Conservation (phyloP, 2,329 filamentous ascomycete species). For the Exophiala calicioides region DNA sequence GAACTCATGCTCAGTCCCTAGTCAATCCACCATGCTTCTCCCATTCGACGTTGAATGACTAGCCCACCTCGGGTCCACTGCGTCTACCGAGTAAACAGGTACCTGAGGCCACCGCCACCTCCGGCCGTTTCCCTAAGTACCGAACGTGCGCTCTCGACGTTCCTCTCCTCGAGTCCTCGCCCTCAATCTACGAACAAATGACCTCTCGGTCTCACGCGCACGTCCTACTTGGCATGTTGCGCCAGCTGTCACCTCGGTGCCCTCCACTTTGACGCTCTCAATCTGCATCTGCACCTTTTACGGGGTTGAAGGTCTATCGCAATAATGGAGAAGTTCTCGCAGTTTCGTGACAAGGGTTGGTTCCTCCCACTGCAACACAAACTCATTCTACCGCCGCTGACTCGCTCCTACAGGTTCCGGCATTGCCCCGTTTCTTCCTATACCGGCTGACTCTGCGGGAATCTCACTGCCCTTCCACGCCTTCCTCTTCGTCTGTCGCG, state of each 20-base stretch:
- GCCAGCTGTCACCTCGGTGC: constrained; percentile 2
- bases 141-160: background rate
- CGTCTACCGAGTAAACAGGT: background rate
- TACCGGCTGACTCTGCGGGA: constrained; percentile 64
- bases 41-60: too few species aligned
- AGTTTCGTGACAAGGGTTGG: constrained; percentile 85
- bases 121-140: background rate
- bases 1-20: too few species aligned
- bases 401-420: constrained; percentile 70
- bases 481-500: constrained; percentile 75
- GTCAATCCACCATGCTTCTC: too few species aligned
- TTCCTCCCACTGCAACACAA: constrained; percentile 9
- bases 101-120: background rate
- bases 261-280: constrained; percentile 1
- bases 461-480: constrained; percentile 65
- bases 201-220: background rate
- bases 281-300: constrained; percentile 1
- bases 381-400: background rate
- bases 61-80: background rate
- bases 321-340: constrained; percentile 89
- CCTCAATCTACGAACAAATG: constrained; percentile 2
- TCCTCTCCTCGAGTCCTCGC: background rate
- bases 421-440: constrained; percentile 91
- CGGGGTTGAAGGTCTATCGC: constrained; percentile 2
- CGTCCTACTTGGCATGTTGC: constrained; percentile 1